These are phyloP conservation scores for Annulohypoxylon truncatum DNA, from an alignment of 2,329 filamentous ascomycete species.

Conservation along the genomic window DNA sequence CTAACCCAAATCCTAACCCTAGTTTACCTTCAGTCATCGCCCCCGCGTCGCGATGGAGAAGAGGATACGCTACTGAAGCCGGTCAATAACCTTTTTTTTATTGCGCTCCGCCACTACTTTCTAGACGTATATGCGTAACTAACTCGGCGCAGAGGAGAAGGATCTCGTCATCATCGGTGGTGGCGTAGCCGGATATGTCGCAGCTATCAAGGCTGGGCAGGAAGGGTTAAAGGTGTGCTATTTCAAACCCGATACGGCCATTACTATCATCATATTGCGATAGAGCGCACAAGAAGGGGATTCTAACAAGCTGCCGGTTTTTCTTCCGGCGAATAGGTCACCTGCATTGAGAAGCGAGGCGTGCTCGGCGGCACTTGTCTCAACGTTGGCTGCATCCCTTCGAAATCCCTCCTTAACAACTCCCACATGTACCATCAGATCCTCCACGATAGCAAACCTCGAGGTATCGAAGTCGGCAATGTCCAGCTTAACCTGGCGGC, in stretches of 20 bases:
- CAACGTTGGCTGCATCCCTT: conserved; percentile 99
- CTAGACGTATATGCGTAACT: conserved; percentile 36
- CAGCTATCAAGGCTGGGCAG: conserved; percentile 98
- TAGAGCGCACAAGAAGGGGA: conserved; percentile 2
- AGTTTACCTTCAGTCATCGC: conserved; percentile 64
- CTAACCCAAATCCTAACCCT: conserved; percentile 40
- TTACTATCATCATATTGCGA: neutral
- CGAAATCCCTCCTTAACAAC: conserved; percentile 99
- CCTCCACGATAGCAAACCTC: conserved; percentile 95
- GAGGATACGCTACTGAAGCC: conserved; percentile 69
- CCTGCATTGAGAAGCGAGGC: conserved; percentile 98
- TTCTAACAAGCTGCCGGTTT: conserved; percentile 23
- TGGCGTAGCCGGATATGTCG: conserved; percentile 98
- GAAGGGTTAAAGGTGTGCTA: conserved; percentile 87
- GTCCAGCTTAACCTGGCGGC: conserved; percentile 94
- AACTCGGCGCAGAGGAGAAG: conserved; percentile 77
- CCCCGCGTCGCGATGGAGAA: conserved; percentile 65
- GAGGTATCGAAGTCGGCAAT: conserved; percentile 96
- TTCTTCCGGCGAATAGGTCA: conserved; percentile 69
- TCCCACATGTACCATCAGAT: conserved; percentile 98
- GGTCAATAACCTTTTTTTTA: conserved; percentile 55
- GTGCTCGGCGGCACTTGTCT: conserved; percentile 95
- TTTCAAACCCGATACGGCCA: conserved; percentile 4
- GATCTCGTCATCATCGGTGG: conserved; percentile 98
- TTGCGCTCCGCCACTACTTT: conserved; percentile 55